Evolutionary conservation across 83 land plant genomes (phyloP), one percentile per base, ranked within the genome.

Genomic region (Picea abies): DNA sequence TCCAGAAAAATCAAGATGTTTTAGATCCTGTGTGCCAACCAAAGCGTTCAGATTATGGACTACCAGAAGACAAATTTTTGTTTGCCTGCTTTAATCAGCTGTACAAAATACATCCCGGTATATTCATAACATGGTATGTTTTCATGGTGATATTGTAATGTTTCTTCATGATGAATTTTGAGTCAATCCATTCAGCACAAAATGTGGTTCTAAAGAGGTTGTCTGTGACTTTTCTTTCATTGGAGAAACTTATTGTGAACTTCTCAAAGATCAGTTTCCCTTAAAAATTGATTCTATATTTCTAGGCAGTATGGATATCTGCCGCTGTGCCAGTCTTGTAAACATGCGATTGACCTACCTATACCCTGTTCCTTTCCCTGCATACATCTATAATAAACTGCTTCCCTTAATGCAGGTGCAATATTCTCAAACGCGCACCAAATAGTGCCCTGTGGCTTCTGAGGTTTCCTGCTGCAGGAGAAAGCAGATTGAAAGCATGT

Each of bases 21-120:
- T 66, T 98, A 75, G 94, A 98, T 76, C 91, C 94, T 70, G 77
- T 39, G 35, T 90, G 89, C 87, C 90, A 85, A 60, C 99, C 85
- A 78, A 96, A 92, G 84, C 90, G 99, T 35, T 90, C 97, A 68
- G 99, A 96, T 86, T 98, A 98, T 85, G 97, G 97, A 6, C 85
- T 98, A 65, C 99, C 99, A 1, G 96, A 96, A 80, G 97, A 93
- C 81, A 98, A 96, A 78, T 98, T 98, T 78, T 75, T 98, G 11
- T 96, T 98, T 90, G 97, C 99, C 4, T 98, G 99, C 86, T 98
- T 98, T 87, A 98, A 96, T 85, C 99, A 98, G 80, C 87, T 98
- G 15, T 98, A 98, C 89, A 98, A 98, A 86, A 96, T 98, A 94
- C 96, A 98, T 86, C 98, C 99, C 39, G 97, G 88, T 41, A 92